phyloP scores from a whole-genome alignment of 148 eudicot species.

The Rhododendron griersonianum region DNA sequence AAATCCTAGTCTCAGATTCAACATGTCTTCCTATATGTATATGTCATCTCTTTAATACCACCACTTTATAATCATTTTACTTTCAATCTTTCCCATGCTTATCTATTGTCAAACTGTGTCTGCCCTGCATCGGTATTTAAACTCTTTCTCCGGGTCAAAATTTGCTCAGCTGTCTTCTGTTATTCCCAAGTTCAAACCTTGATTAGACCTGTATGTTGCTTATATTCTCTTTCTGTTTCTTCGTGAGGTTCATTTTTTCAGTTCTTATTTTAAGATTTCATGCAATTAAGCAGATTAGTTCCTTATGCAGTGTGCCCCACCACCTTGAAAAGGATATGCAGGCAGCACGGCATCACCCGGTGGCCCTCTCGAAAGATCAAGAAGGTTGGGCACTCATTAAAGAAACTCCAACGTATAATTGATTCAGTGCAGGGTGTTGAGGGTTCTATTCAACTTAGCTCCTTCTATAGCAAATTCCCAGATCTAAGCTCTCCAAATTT shows the following conservation, averaged over 20 bases:
- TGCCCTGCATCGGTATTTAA: neutral
- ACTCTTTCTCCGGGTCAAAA: neutral
- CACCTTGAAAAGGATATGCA: slow-evolving; percentile 91
- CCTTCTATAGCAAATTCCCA: slow-evolving; percentile 76
- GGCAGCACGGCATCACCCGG: slow-evolving; percentile 85
- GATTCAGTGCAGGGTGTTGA: slow-evolving; percentile 87
- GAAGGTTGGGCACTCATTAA: slow-evolving; percentile 85
- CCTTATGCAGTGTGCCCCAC: slow-evolving; percentile 81
- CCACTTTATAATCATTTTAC: neutral
- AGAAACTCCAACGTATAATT: slow-evolving; percentile 77
- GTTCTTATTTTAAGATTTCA: neutral
- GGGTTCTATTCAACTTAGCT: slow-evolving; percentile 71
- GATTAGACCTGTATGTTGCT: neutral
- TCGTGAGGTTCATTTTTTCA: neutral
- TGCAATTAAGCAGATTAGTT: neutral
- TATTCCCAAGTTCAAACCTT: neutral
- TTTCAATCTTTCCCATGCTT: neutral
- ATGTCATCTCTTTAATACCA: neutral
- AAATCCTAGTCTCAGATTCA: neutral
- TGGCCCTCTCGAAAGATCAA: slow-evolving; percentile 99
- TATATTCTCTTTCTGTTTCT: neutral
- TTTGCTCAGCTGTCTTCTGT: neutral
- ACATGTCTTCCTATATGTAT: neutral
- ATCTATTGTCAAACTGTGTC: neutral
- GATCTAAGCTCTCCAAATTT: slow-evolving; percentile 41